Conservation (phyloP, 257 asterid species). For the Leptodermis oblonga region DNA sequence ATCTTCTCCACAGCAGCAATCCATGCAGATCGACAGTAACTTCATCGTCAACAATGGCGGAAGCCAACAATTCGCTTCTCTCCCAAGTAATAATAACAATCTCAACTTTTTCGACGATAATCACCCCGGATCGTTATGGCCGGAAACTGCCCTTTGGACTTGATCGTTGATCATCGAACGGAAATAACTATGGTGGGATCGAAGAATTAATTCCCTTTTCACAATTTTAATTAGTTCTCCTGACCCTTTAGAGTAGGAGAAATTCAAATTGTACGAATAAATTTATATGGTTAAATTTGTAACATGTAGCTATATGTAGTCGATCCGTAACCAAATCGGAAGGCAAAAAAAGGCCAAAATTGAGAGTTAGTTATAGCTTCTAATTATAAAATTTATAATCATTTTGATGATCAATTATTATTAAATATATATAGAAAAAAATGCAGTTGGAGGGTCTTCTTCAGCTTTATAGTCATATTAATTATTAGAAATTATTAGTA, state of each 20-base stretch:
- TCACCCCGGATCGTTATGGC: conserved; percentile 39
- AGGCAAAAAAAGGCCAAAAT: neutral
- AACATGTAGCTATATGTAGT: conserved; percentile 5
- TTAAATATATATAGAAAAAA: too few species aligned
- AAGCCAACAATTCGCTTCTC: conserved; percentile 11
- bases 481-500: neutral
- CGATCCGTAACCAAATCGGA: too few species aligned
- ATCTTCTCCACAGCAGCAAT: conserved; percentile 19
- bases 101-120: conserved; percentile 39
- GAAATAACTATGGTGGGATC: neutral
- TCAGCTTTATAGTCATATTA: neutral
- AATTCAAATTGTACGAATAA: conserved; percentile 19
- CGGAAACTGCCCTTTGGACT: conserved; percentile 47
- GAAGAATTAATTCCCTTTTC: neutral
- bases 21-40: conserved; percentile 21
- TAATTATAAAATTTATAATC: conserved; percentile 10
- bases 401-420: conserved; percentile 20
- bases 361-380: conserved; percentile 10
- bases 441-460: conserved; percentile 36
- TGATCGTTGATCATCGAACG: too few species aligned
- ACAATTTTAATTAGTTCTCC: conserved; percentile 15
- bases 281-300: conserved; percentile 1
- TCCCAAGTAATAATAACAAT: conserved; percentile 26
- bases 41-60: conserved; percentile 15
- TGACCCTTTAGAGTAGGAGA: conserved; percentile 4